Percentiles rank a stretch among this genome's conserved stretches.
Conservation (phyloP, 345 rosid species). For the Gossypium rotundifolium region DNA sequence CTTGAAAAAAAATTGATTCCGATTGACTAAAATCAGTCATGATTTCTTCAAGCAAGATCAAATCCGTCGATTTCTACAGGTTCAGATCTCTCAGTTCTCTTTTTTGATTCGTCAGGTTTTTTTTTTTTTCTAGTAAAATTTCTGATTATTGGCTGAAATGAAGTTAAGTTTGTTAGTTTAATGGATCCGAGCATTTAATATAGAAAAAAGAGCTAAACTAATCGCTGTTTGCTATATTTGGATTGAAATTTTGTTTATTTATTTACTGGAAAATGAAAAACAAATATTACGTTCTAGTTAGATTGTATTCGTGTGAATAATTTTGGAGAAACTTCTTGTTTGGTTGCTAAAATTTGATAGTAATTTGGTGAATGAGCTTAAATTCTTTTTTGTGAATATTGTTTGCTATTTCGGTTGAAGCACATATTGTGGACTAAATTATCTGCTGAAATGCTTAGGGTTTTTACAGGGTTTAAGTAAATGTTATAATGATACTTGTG, state of each 20-base stretch:
- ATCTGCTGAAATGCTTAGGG: not conserved
- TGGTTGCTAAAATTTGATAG: not conserved
- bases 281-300: not conserved
- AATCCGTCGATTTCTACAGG: constrained; percentile 53
- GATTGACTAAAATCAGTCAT: constrained; percentile 26
- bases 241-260: not conserved
- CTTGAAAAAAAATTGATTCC: not conserved
- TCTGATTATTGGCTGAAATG: not conserved
- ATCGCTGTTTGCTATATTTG: not conserved
- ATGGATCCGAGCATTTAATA: constrained; percentile 1
- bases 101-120: not conserved
- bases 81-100: not conserved
- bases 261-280: not conserved
- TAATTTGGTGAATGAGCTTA: not conserved
- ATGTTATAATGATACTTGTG: not conserved
- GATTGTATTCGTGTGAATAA: not conserved
- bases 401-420: not conserved
- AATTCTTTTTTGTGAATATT: not conserved
- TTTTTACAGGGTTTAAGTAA: not conserved
- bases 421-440: not conserved
- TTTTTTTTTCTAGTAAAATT: not conserved
- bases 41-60: constrained; percentile 60
- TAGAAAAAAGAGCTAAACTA: not conserved
- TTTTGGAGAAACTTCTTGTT: not conserved
- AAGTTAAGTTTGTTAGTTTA: not conserved